A percentile compares a stretch with the other conserved stretches of the same genome.
Evolutionary conservation across 2,329 filamentous ascomycete genomes (phyloP).

Genomic region (Hypoxylon sp.): DNA sequence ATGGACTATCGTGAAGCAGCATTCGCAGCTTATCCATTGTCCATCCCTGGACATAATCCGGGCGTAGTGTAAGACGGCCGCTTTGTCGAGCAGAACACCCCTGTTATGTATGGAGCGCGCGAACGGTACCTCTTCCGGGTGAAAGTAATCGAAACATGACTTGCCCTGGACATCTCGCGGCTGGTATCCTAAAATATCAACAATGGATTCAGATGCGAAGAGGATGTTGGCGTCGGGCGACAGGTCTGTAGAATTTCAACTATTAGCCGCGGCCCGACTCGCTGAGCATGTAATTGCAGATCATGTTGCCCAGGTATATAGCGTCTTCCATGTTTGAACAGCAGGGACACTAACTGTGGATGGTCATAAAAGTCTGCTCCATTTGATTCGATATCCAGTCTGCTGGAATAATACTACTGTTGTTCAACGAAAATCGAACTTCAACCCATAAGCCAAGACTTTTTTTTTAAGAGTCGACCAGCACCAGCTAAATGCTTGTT

Average conservation of each 20-base stretch:
- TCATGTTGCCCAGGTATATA: slow-evolving; percentile 12
- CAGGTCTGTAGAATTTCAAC: slow-evolving; percentile 70
- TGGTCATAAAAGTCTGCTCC: slow-evolving; percentile 93
- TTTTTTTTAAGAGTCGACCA: slow-evolving; percentile 45
- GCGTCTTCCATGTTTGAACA: slow-evolving; percentile 25
- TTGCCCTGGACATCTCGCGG: slow-evolving; percentile 81
- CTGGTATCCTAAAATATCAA: slow-evolving; percentile 79
- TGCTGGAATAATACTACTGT: slow-evolving; percentile 45
- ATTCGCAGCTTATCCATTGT: slow-evolving; percentile 85
- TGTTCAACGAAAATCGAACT: slow-evolving; percentile 44
- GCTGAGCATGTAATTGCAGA: slow-evolving; percentile 25
- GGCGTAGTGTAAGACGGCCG: slow-evolving; percentile 86
- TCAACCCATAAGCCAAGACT: slow-evolving; percentile 48
- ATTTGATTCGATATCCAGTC: slow-evolving; percentile 60
- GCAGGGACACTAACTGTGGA: slow-evolving; percentile 77
- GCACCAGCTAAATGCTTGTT: slow-evolving; percentile 44
- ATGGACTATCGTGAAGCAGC: slow-evolving; percentile 90
- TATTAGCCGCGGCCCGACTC: slow-evolving; percentile 34
- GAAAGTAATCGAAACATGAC: slow-evolving; percentile 89
- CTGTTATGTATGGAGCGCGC: slow-evolving; percentile 80
- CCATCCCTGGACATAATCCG: slow-evolving; percentile 78
- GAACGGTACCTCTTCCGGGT: slow-evolving; percentile 83
- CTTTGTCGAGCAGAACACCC: slow-evolving; percentile 84
- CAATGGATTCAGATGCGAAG: slow-evolving; percentile 86
- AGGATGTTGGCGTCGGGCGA: slow-evolving; percentile 82